Conservation (phyloP, 164 flowering plant genomes). For the Brasenia schreberi region DNA sequence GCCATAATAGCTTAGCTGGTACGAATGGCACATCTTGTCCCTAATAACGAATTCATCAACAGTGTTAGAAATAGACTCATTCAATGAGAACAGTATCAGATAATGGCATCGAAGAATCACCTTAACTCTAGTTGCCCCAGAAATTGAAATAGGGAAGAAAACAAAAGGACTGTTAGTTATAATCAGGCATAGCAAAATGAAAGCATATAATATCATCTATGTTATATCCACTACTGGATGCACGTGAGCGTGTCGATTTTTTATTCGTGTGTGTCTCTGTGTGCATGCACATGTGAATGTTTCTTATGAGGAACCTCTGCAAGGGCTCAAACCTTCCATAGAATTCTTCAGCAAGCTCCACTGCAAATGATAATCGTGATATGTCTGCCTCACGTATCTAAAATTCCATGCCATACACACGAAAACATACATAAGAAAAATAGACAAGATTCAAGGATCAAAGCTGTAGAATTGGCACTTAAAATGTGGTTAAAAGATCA, state of each 20-base stretch:
- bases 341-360: constrained; percentile 99
- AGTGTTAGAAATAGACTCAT: background rate
- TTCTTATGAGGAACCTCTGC: background rate
- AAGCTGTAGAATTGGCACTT: background rate
- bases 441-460: background rate
- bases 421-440: constrained; percentile 1
- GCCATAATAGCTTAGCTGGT: constrained; percentile 97
- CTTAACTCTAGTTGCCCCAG: constrained; percentile 63
- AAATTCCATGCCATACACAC: constrained; percentile 4
- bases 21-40: constrained; percentile 99
- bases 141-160: background rate
- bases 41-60: constrained; percentile 20
- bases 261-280: background rate
- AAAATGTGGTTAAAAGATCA: background rate
- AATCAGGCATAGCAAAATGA: background rate
- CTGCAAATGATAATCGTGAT: constrained; percentile 94
- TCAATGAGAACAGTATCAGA: background rate
- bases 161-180: background rate
- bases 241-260: background rate
- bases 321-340: constrained; percentile 72
- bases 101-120: constrained; percentile 18
- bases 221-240: background rate
- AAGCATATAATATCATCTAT: background rate
- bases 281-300: background rate
- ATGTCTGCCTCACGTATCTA: constrained; percentile 99